Percentiles rank a stretch among this genome's conserved stretches.
Evolutionary conservation across 1,284 basidiomycete genomes (phyloP).

Genomic region (Rhodotorula sp.): DNA sequence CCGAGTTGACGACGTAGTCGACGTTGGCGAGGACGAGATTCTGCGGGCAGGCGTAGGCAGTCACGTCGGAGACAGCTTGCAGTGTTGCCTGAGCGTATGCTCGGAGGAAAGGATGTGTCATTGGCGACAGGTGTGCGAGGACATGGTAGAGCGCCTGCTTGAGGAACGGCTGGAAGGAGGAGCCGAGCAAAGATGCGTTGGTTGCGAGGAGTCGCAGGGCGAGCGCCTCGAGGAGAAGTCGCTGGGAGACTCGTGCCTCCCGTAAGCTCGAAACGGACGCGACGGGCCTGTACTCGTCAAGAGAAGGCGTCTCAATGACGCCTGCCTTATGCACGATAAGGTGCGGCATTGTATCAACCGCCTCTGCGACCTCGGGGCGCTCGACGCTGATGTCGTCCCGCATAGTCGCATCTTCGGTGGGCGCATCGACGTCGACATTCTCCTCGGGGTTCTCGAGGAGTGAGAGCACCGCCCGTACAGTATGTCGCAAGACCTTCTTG

Average conservation of each 20-base stretch:
- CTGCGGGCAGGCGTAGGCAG: constrained; percentile 75
- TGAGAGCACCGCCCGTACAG: constrained; percentile 64
- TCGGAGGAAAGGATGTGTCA: constrained; percentile 63
- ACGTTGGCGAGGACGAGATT: constrained; percentile 87
- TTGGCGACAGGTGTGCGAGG: constrained; percentile 70
- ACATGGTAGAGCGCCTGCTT: constrained; percentile 77
- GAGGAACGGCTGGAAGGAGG: constrained; percentile 62
- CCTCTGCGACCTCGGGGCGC: constrained; percentile 43
- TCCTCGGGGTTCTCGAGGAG: constrained; percentile 60
- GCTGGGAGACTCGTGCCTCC: constrained; percentile 54
- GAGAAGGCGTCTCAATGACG: constrained; percentile 14
- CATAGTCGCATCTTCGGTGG: too few species aligned
- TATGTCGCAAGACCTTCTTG: constrained; percentile 63
- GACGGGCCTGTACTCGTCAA: constrained; percentile 44
- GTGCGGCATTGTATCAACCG: constrained; percentile 33
- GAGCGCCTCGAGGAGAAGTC: constrained; percentile 54
- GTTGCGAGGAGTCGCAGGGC: constrained; percentile 69
- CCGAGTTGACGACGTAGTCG: constrained; percentile 85
- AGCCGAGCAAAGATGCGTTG: constrained; percentile 59
- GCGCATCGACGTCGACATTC: too few species aligned
- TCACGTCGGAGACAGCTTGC: constrained; percentile 62
- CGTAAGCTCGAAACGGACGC: constrained; percentile 33
- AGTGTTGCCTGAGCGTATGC: constrained; percentile 69
- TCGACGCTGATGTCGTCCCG: too few species aligned
- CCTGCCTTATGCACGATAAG: constrained; percentile 24